A percentile compares a stretch with the other conserved stretches of the same genome.
Conservation (phyloP, 148 eudicot genomes). For the Gaultheria prostrata region DNA sequence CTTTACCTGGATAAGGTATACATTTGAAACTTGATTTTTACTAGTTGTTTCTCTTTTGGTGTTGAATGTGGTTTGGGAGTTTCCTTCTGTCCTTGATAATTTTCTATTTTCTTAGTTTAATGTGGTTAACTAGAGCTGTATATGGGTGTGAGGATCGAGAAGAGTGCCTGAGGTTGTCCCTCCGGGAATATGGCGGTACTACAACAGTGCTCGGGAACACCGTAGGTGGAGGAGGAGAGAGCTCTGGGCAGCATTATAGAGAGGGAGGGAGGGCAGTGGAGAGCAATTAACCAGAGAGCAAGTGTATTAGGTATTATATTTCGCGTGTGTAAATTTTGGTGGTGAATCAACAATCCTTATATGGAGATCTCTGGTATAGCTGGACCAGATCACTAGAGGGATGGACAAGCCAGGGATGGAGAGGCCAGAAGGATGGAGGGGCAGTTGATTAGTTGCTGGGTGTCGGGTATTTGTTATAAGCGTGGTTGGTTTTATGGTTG, state of each 20-base stretch:
- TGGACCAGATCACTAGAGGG: no score
- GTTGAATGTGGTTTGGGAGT: constrained; percentile 3
- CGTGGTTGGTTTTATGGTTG: background rate
- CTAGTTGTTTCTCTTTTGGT: background rate
- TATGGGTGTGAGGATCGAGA: background rate
- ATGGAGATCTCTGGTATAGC: no score
- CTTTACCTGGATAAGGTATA: constrained; percentile 88
- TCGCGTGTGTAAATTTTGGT: no score
- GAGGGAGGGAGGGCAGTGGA: no score
- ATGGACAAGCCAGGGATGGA: no score
- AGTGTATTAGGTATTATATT: no score
- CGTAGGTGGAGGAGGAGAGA: background rate
- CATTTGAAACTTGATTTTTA: background rate
- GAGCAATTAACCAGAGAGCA: no score
- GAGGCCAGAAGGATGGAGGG: background rate
- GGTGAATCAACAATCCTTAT: no score
- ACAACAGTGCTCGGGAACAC: background rate
- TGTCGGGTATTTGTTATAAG: background rate
- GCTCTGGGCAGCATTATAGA: background rate
- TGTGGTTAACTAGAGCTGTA: background rate
- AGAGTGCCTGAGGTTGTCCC: background rate
- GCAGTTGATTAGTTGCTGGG: no score
- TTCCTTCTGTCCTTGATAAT: background rate
- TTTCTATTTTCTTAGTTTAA: background rate
- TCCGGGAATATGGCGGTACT: background rate